phyloP scores from a whole-genome alignment of 2,329 filamentous ascomycete genomes.

The Alternaria infectoria region DNA sequence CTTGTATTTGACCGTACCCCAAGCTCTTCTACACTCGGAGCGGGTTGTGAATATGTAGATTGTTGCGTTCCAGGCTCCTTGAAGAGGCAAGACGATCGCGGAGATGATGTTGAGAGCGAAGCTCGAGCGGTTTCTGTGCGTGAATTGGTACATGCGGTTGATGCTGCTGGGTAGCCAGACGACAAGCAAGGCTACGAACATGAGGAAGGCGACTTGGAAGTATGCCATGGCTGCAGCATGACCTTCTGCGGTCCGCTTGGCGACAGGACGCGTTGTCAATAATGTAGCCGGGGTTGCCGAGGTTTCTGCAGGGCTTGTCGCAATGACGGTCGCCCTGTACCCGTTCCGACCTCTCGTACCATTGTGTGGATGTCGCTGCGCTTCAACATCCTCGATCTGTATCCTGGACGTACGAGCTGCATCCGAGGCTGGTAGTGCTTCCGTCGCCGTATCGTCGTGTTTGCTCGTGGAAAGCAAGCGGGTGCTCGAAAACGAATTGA shows the following conservation, averaged over 20 bases:
- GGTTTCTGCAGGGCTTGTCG: constrained; percentile 2
- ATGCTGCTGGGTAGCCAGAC: constrained; percentile 73
- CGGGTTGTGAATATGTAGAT: constrained; percentile 66
- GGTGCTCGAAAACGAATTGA: constrained; percentile 40
- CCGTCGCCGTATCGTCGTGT: not conserved
- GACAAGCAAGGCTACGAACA: constrained; percentile 73
- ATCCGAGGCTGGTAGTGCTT: not conserved
- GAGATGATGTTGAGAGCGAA: constrained; percentile 72
- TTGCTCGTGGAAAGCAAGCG: constrained; percentile 8
- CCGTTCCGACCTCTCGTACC: not conserved
- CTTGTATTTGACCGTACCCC: constrained; percentile 8
- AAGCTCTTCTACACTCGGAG: constrained; percentile 33
- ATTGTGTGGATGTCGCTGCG: not conserved
- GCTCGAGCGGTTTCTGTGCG: constrained; percentile 55
- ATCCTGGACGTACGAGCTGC: not conserved
- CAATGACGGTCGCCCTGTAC: constrained; percentile 16
- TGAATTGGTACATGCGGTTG: constrained; percentile 76
- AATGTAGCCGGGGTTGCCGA: not conserved
- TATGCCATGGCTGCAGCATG: constrained; percentile 70
- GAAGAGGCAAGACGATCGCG: constrained; percentile 76
- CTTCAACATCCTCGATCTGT: constrained; percentile 3
- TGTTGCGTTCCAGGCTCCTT: constrained; percentile 83
- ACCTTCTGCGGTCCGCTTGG: constrained; percentile 8
- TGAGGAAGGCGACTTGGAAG: constrained; percentile 72
- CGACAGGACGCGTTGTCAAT: not conserved